Percentiles rank a stretch among this genome's conserved stretches.
phyloP scores from a whole-genome alignment of 2,329 filamentous ascomycete genomes.

The Diatrype stigma region DNA sequence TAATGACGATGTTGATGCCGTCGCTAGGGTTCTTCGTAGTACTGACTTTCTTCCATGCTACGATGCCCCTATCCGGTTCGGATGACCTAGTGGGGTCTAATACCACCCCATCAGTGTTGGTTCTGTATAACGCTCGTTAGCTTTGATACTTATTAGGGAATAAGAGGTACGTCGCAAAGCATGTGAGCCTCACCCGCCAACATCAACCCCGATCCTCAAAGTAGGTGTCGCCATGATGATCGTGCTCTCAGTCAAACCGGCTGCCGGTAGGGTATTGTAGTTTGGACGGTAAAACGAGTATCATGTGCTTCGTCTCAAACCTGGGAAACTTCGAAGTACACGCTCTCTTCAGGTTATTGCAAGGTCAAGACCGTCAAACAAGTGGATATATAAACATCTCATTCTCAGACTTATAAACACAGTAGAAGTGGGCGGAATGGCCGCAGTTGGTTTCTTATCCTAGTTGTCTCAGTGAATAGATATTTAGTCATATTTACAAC shows the following conservation, averaged over 20 bases:
- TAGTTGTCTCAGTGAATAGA: too few relatives aligned
- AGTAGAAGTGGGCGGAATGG: too few relatives aligned
- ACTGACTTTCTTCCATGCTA: constrained; percentile 14
- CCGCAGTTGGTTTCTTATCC: too few relatives aligned
- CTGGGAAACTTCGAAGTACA: too few relatives aligned
- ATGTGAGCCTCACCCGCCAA: constrained; percentile 11
- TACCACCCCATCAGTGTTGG: constrained; percentile 18
- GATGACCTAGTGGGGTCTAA: constrained; percentile 12
- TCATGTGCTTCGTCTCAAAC: too few relatives aligned
- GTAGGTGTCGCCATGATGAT: constrained; percentile 10
- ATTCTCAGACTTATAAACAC: too few relatives aligned
- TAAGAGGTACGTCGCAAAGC: not conserved
- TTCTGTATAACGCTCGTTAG: too few relatives aligned
- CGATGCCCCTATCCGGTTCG: constrained; percentile 10
- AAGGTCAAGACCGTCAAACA: too few relatives aligned
- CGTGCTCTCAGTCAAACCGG: not conserved
- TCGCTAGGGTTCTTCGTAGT: constrained; percentile 15
- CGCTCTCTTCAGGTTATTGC: too few relatives aligned
- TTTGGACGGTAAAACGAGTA: too few relatives aligned
- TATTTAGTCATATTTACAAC: too few relatives aligned
- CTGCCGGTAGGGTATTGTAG: not conserved
- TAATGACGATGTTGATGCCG: constrained; percentile 16
- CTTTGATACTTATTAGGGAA: not conserved
- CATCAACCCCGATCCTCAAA: constrained; percentile 15
- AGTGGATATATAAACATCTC: too few relatives aligned